A percentile compares a stretch with the other conserved stretches of the same genome.
Evolutionary conservation across 2,329 filamentous ascomycete genomes (phyloP).

Genomic region (Samsoniella hepiali): DNA sequence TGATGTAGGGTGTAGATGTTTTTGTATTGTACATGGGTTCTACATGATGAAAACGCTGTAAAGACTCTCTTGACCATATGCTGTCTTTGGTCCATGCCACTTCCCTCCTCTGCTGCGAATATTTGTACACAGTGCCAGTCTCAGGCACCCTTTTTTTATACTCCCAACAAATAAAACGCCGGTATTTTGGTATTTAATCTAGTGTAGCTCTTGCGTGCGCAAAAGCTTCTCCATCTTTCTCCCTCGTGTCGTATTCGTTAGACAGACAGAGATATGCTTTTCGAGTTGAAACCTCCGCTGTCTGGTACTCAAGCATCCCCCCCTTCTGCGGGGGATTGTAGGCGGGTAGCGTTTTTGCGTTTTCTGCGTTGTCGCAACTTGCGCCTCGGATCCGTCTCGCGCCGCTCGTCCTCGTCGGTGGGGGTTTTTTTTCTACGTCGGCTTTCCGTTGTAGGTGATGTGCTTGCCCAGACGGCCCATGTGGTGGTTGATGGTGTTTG

Average conservation of each 20-base stretch:
- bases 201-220: neutral
- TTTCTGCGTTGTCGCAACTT: neutral
- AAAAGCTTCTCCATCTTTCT: neutral
- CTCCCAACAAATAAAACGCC: neutral
- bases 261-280: no score
- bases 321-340: neutral
- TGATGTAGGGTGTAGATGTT: neutral
- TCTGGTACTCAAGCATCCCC: neutral
- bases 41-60: constrained; percentile 6
- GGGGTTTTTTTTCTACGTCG: constrained; percentile 27
- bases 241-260: no score
- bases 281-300: no score
- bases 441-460: constrained; percentile 51
- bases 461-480: constrained; percentile 71
- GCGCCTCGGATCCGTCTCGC: no score
- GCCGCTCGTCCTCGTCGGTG: no score
- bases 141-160: neutral
- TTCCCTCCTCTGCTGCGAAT: neutral
- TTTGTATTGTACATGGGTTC: constrained; percentile 9
- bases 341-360: no score
- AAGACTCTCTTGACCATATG: neutral
- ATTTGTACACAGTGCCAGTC: constrained; percentile 7
- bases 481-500: constrained; percentile 91
- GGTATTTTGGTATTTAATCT: neutral
- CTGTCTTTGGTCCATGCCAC: neutral